These are phyloP conservation scores for Stachybotrys elegans DNA, from an alignment of 2,329 filamentous ascomycete species.

Conservation along the genomic window DNA sequence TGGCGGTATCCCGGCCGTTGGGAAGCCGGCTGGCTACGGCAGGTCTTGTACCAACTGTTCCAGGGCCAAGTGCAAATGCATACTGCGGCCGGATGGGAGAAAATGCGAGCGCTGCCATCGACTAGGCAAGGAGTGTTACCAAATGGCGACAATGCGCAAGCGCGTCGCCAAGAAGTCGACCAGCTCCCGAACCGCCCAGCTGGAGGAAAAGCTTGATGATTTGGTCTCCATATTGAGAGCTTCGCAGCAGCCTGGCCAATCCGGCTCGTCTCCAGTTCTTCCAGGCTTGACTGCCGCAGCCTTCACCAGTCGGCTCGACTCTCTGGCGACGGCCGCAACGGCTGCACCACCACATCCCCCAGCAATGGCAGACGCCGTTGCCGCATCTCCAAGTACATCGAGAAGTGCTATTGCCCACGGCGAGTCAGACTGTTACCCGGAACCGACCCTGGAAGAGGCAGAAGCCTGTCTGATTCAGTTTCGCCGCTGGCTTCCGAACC, in stretches of 20 bases:
- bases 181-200: slow-evolving; percentile 34
- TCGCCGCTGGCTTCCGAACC: slow-evolving; percentile 32
- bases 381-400: slow-evolving; percentile 5
- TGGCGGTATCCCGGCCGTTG: too few relatives aligned
- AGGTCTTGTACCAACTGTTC: slow-evolving; percentile 42
- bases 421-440: slow-evolving; percentile 15
- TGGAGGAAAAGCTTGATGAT: slow-evolving; percentile 46
- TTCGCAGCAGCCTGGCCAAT: slow-evolving; percentile 17
- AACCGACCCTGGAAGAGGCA: slow-evolving; percentile 29
- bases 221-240: slow-evolving; percentile 39
- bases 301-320: slow-evolving; percentile 27
- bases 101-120: slow-evolving; percentile 38
- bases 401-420: slow-evolving; percentile 8
- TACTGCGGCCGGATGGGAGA: slow-evolving; percentile 27
- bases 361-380: neutral
- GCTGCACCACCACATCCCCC: slow-evolving; percentile 18
- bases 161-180: slow-evolving; percentile 27
- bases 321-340: slow-evolving; percentile 29
- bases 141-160: slow-evolving; percentile 35
- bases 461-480: slow-evolving; percentile 37
- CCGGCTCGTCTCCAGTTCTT: slow-evolving; percentile 5
- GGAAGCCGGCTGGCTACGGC: slow-evolving; percentile 34
- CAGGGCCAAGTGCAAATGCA: slow-evolving; percentile 44
- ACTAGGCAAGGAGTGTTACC: slow-evolving; percentile 41
- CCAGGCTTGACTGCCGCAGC: slow-evolving; percentile 9